Conservation (phyloP, 257 asterid species). For the Eucommia ulmoides region DNA sequence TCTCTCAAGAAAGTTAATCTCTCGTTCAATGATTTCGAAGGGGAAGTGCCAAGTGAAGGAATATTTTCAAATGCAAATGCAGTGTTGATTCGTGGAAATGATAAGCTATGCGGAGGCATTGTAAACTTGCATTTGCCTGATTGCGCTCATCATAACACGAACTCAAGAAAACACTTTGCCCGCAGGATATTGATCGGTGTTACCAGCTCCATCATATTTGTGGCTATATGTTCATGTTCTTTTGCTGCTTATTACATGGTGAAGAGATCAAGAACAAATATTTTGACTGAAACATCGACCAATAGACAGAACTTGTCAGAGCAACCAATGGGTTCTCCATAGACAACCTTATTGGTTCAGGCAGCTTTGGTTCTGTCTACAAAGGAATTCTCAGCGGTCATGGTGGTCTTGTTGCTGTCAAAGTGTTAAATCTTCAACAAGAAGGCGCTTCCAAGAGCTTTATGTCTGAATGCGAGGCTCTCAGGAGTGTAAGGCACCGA, state of each 20-base stretch:
- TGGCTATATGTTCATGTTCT: constrained; percentile 1
- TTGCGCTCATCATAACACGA: constrained; percentile 4
- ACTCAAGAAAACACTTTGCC: neutral
- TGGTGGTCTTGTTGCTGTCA: constrained; percentile 18
- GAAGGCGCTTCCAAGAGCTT: neutral
- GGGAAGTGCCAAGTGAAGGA: constrained; percentile 25
- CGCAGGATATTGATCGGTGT: constrained; percentile 10
- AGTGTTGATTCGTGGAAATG: constrained; percentile 18
- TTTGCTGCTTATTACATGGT: constrained; percentile 5
- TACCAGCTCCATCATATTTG: constrained; percentile 1
- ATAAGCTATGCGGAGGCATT: constrained; percentile 25
- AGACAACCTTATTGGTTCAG: constrained; percentile 23
- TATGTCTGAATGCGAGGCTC: neutral
- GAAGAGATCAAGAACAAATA: constrained; percentile 2
- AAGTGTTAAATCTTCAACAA: constrained; percentile 11
- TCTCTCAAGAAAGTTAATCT: constrained; percentile 23
- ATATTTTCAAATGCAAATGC: constrained; percentile 19
- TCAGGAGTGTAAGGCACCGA: neutral
- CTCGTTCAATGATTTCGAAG: constrained; percentile 27
- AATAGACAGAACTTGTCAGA: constrained; percentile 13
- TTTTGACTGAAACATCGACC: constrained; percentile 2
- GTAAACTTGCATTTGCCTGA: constrained; percentile 11
- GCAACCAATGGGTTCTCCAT: constrained; percentile 29
- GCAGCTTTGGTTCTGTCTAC: constrained; percentile 31
- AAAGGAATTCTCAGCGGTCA: constrained; percentile 13